A percentile compares a stretch with the other conserved stretches of the same genome.
These are phyloP conservation scores for Fusarium sulawesiense DNA, from an alignment of 2,329 filamentous ascomycete species.

Conservation along the genomic window DNA sequence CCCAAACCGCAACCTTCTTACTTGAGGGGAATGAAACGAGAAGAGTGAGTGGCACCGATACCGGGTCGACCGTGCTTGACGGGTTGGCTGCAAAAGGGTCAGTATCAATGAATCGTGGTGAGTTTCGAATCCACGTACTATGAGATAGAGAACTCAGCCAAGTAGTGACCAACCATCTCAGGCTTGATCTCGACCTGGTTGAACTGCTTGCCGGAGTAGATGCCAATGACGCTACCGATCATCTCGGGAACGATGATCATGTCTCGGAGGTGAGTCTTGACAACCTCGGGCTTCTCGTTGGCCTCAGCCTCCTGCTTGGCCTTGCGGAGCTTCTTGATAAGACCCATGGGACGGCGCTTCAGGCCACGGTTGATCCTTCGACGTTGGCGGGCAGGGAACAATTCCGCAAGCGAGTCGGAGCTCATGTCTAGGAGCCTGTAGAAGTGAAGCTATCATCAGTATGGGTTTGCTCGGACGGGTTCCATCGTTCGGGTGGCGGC, in stretches of 20 bases:
- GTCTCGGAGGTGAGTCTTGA: constrained; percentile 99
- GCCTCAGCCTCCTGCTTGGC: constrained; percentile 98
- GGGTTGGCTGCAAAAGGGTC: constrained; percentile 80
- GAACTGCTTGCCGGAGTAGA: constrained; percentile 99
- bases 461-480: constrained; percentile 17
- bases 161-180: constrained; percentile 99
- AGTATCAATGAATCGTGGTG: constrained; percentile 51
- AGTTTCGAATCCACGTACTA: constrained; percentile 75
- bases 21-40: constrained; percentile 99
- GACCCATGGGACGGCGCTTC: constrained; percentile 99
- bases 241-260: constrained; percentile 99
- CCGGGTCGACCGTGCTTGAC: constrained; percentile 99
- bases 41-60: constrained; percentile 99
- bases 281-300: constrained; percentile 99
- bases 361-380: constrained; percentile 88
- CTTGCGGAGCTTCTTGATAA: constrained; percentile 99
- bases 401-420: no score
- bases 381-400: no score
- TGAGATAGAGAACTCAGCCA: constrained; percentile 99
- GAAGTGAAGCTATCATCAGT: constrained; percentile 39
- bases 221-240: constrained; percentile 98
- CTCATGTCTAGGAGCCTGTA: constrained; percentile 84
- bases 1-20: constrained; percentile 75
- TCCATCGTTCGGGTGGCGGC: constrained; percentile 21
- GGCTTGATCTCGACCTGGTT: constrained; percentile 99